Evolutionary conservation across 2,329 filamentous ascomycete species (phyloP), one percentile per base, ranked within the genome.

Genomic region (Neofusicoccum ribis): DNA sequence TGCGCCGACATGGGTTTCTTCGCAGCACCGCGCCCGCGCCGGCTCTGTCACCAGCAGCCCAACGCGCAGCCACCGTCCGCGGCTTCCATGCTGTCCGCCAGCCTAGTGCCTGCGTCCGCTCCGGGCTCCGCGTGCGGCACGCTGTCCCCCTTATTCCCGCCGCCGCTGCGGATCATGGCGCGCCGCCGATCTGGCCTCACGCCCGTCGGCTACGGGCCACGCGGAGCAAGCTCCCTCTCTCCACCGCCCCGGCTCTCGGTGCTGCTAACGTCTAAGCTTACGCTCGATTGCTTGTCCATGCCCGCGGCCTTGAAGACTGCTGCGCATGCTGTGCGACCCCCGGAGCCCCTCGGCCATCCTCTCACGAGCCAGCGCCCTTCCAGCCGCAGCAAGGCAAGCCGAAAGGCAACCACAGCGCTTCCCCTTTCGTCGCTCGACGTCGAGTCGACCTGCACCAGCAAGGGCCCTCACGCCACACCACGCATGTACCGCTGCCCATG

Each of bases 81-180:
- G 12, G 43, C 43, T 20, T 27, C 17, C 8, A 49, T 20, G 27
- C 46, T 49, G 15, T n/a, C 39, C 15, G 39, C 43, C 43, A 46
- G 43, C 15, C 39, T n/a, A 20, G 46, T 50, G 47, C 47, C 27
- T 31, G 46, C 52, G 17, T 41, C 52, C 52, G 20, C 20, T 20
- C 52, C 37, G 36, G 17, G 23, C 39, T 41, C 52, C 52, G 52
- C 17, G 20, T 8, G 36, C 54, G 54, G 54, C 54, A 43, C 39
- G 54, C 54, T 58, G 54, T 58, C 54, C 54, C 39, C 54, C 15
- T 58, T 58, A 58, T 58, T 58, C 54, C 54, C 54, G 54, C 39
- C 20, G 34, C 34, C 50, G 50, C 50, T 20, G 52, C 52, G 52
- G 52, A 58, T 58, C 52, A 41, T 34, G 52, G 37, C 37, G 52